Conservation (phyloP, 768 basidiomycete genomes). For the Boletus tomentosulus region DNA sequence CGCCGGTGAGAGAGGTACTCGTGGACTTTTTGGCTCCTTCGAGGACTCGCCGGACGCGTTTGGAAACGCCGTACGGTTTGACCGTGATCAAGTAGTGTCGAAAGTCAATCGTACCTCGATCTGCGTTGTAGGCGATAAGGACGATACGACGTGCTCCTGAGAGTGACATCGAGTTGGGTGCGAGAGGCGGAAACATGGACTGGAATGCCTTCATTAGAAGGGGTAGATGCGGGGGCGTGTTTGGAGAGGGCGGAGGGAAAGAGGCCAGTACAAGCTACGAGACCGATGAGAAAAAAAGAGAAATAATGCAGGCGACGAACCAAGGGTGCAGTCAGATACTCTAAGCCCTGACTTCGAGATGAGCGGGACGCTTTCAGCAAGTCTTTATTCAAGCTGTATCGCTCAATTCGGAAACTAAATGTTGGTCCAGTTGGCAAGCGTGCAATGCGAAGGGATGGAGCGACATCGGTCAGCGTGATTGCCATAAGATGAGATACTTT, state of each 20-base stretch:
- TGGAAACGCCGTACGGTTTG: constrained; percentile 90
- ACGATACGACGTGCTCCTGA: constrained; percentile 93
- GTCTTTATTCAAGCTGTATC: constrained; percentile 91
- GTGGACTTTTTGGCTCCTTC: constrained; percentile 47
- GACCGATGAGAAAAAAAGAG: neutral
- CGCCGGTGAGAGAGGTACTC: constrained; percentile 27
- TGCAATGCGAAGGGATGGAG: constrained; percentile 83
- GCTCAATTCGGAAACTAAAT: constrained; percentile 85
- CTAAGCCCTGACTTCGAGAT: constrained; percentile 74
- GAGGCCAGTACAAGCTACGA: constrained; percentile 81
- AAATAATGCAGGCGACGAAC: constrained; percentile 42
- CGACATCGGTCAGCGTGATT: constrained; percentile 80
- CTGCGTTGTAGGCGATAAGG: constrained; percentile 85
- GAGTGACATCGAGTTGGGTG: constrained; percentile 72
- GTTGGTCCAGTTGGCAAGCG: constrained; percentile 89
- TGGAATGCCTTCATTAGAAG: constrained; percentile 97
- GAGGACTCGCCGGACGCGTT: constrained; percentile 82
- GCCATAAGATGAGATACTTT: constrained; percentile 91
- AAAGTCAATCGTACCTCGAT: constrained; percentile 82
- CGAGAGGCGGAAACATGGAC: constrained; percentile 90
- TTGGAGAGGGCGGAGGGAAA: constrained; percentile 70
- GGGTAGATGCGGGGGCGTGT: constrained; percentile 77
- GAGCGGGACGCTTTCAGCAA: constrained; percentile 61
- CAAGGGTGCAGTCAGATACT: constrained; percentile 89
- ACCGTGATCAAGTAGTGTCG: constrained; percentile 95